Evolutionary conservation across 1,284 basidiomycete genomes (phyloP).

Genomic region (Ganoderma meredithae): DNA sequence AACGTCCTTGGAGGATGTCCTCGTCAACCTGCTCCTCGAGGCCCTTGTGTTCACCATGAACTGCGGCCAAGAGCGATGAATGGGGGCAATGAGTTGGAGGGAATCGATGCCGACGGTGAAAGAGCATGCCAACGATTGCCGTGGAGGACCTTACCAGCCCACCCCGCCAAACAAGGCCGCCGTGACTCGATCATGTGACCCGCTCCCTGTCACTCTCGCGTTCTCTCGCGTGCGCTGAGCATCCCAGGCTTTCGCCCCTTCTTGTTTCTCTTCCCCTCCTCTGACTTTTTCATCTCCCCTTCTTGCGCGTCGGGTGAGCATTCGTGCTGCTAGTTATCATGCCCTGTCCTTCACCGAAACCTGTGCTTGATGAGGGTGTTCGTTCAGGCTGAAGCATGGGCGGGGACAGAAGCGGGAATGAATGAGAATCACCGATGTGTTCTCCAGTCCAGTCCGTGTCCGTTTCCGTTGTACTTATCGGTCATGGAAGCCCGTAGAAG

Average conservation of each 20-base stretch:
- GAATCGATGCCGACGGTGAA: slow-evolving; percentile 6
- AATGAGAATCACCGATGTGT: not conserved
- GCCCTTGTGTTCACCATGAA: slow-evolving; percentile 9
- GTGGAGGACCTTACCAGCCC: not conserved
- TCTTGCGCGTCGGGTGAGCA: too few species aligned
- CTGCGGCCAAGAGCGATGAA: not conserved
- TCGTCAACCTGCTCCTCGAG: not conserved
- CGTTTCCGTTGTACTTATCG: too few species aligned
- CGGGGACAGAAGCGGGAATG: not conserved
- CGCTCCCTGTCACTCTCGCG: slow-evolving; percentile 1
- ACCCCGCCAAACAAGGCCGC: not conserved
- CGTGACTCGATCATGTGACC: slow-evolving; percentile 15
- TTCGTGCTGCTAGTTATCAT: too few species aligned
- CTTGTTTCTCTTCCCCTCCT: not conserved
- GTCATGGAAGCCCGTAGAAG: not conserved
- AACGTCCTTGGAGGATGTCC: too few species aligned
- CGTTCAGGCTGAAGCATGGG: not conserved
- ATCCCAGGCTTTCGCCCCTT: not conserved
- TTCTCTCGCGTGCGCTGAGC: not conserved
- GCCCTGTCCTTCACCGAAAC: not conserved
- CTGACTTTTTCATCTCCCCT: not conserved
- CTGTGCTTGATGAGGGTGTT: not conserved
- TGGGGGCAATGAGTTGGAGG: not conserved
- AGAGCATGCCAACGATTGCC: not conserved
- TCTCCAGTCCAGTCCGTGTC: not conserved